A percentile compares a stretch with the other conserved stretches of the same genome.
These are phyloP conservation scores for Xerophyta viscosa DNA, from an alignment of 106 monocot species.

Conservation along the genomic window DNA sequence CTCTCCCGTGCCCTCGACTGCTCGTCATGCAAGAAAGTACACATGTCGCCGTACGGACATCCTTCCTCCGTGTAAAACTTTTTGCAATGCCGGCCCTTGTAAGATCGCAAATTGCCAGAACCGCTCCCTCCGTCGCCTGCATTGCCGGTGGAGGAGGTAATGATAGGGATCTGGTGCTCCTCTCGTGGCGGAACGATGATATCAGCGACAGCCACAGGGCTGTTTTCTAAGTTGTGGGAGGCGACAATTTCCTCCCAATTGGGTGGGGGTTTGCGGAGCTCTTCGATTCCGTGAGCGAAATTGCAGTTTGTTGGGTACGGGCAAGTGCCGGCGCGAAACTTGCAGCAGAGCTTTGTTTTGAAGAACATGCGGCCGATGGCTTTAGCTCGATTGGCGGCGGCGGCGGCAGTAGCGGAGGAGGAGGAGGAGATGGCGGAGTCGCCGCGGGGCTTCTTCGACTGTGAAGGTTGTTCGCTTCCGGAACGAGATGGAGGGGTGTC, in stretches of 20 bases:
- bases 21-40: slow-evolving; percentile 88
- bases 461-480: no score
- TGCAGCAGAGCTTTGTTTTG: slow-evolving; percentile 98
- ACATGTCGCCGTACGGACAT: slow-evolving; percentile 83
- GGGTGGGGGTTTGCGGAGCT: slow-evolving; percentile 82
- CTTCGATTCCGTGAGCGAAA: slow-evolving; percentile 95
- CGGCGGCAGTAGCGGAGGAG: neutral
- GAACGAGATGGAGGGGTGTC: no score
- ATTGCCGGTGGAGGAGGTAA: slow-evolving; percentile 21
- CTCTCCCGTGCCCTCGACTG: slow-evolving; percentile 87
- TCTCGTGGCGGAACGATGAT: slow-evolving; percentile 21
- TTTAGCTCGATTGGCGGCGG: slow-evolving; percentile 15
- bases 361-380: slow-evolving; percentile 96
- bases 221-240: slow-evolving; percentile 44
- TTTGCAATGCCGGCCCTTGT: slow-evolving; percentile 85
- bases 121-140: slow-evolving; percentile 23
- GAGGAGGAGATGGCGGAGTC: neutral
- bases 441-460: neutral
- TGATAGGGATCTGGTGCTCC: slow-evolving; percentile 80
- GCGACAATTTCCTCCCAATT: slow-evolving; percentile 99
- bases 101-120: no score
- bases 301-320: slow-evolving; percentile 92
- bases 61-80: slow-evolving; percentile 94
- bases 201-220: slow-evolving; percentile 11
- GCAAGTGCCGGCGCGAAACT: slow-evolving; percentile 85